Conservation (phyloP, 768 basidiomycete species). For the Trametopsis cervina region DNA sequence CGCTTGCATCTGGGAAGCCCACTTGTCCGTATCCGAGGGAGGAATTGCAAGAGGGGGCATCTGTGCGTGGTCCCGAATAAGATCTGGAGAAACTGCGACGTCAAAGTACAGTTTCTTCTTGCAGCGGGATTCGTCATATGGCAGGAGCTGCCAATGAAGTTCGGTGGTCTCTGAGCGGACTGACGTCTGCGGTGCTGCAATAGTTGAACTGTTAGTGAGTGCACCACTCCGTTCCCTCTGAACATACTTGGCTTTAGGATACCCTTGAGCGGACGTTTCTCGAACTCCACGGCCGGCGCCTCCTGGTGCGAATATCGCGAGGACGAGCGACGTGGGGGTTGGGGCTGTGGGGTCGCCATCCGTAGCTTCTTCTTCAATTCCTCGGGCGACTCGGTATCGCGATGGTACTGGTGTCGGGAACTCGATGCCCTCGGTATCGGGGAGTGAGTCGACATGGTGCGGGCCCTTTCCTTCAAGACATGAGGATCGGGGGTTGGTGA, state of each 20-base stretch:
- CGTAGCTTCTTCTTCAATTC: background rate
- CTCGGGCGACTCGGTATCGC: slow-evolving; percentile 3
- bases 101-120: slow-evolving; percentile 1
- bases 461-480: background rate
- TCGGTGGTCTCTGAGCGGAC: background rate
- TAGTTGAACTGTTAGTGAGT: background rate
- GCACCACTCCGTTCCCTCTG: background rate
- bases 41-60: background rate
- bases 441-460: slow-evolving; percentile 4
- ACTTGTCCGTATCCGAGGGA: slow-evolving; percentile 1
- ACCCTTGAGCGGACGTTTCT: slow-evolving; percentile 5
- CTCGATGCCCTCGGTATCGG: slow-evolving; percentile 1
- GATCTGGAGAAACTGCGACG: background rate
- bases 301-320: background rate
- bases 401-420: background rate
- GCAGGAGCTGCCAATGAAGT: slow-evolving; percentile 9
- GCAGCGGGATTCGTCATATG: background rate
- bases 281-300: background rate
- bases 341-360: background rate
- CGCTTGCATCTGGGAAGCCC: background rate
- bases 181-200: background rate
- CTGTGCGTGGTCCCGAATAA: background rate
- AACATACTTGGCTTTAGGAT: slow-evolving; percentile 3
- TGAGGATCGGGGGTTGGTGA: slow-evolving; percentile 1
- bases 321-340: background rate